Evolutionary conservation across 1,139 yeast genomes (phyloP).

Genomic region (Sugiyamaella grinbergsii): DNA sequence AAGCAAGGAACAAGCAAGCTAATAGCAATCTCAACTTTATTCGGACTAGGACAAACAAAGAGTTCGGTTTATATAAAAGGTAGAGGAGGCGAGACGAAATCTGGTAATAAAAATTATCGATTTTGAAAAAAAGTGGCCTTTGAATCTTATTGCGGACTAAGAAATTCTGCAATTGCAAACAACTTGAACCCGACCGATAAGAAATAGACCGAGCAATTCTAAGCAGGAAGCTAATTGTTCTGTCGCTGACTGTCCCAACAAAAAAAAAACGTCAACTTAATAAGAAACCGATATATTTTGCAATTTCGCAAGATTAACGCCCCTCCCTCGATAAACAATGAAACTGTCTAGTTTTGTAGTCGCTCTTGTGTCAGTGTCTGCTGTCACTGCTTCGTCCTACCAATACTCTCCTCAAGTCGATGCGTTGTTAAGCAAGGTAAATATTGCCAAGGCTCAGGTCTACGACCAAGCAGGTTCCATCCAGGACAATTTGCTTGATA

Average conservation of each 20-base stretch:
- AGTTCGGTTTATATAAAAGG: conserved; percentile 8
- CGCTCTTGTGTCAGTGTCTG: conserved; percentile 3
- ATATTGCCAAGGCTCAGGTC: conserved; percentile 47
- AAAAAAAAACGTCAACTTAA: no score
- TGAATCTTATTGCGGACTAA: no score
- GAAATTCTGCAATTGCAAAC: no score
- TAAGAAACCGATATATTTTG: no score
- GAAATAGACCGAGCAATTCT: no score
- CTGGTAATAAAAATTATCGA: neutral
- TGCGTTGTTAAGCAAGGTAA: conserved; percentile 52
- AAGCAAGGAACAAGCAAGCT: conserved; percentile 12
- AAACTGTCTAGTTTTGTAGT: conserved; percentile 5
- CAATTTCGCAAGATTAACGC: no score
- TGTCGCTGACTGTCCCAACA: no score
- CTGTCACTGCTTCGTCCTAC: conserved; percentile 4
- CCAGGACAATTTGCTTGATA: conserved; percentile 50
- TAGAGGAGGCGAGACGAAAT: neutral
- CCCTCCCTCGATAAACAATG: conserved; percentile 7
- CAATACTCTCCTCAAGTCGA: conserved; percentile 24
- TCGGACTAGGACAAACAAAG: conserved; percentile 10
- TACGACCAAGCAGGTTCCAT: conserved; percentile 50
- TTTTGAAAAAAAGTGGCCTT: no score
- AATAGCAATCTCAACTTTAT: conserved; percentile 15
- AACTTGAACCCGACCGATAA: no score
- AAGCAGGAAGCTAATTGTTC: no score